Base-by-base conservation (phyloP, 2,329 filamentous ascomycete genomes). In the Fusarium incarnatum region DNA sequence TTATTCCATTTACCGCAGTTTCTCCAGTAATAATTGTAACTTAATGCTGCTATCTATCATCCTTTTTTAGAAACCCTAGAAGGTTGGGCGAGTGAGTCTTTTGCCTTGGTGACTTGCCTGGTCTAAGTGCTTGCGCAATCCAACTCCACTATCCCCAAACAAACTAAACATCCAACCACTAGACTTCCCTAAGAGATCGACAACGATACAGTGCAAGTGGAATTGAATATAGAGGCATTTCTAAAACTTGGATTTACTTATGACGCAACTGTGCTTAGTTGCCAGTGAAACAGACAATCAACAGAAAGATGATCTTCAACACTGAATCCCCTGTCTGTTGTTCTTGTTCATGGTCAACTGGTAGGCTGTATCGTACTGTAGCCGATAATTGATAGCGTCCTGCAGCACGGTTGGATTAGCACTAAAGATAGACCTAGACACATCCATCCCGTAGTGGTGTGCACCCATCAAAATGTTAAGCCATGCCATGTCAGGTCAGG, bases 51-150 rank as follows among this genome's bases (percentile, higher is more conserved):
- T 15, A 45, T 32, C 22, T 52, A 40, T 42, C n/a, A 20, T 48
- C 44, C 34, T 50, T 67, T 60, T 67, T 67, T 67, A 66, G 62
- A 66, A 61, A 61, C 48, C 37, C 30, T 13, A 48, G 22, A 48
- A 34, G 37, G 34, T 42, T n/a, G 23, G 18, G 27, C 2, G 2
- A 28, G 27, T 28, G 6, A 52, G n/a, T 48, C 60, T 50, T 57
- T 63, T 28, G 52, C 44, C 49, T 62, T 69, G 63, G 41, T 58
- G 15, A 32, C 25, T 67, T 56, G 52, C 41, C 37, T 49, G 30
- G 15, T 32, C 34, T 37, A 37, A 37, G 34, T 37, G 67, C 67
- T 70, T 70, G 67, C 67, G 67, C 67, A 70, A 70, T 70, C 67
- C 48, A 30, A 28, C 67, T 60, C 66, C 66, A 69, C 66, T 44